Base-by-base conservation (phyloP, 176 grass and related monocot genomes). In the Hordeum marinum region DNA sequence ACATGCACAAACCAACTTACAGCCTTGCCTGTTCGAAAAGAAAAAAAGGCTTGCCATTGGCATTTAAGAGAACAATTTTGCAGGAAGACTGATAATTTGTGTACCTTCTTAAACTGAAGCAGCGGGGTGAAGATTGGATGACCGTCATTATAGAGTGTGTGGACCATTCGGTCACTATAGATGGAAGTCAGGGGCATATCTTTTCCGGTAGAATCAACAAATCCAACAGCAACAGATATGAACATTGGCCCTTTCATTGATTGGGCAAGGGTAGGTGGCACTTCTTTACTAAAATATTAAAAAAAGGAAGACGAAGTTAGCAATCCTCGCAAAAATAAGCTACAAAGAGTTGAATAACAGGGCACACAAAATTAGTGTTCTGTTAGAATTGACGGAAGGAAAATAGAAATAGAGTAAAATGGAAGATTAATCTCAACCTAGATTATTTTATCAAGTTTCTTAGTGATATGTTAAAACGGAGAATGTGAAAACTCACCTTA, bases 61-160 rank as follows among this genome's bases (percentile, higher is more conserved):
- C 42, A 63, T 75, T 77, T 20, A 75, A 82, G 11, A 63, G 25
- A 11, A 83, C 64, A 11, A 63, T 43, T 43, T 83, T 57, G 13
- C 50, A 70, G 50, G 63, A 82, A 77, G 68, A 86, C 25, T 41
- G 17, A 76, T 27, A 58, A 27, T 67, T 81, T 14, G 37, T 72
- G 48, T 42, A 94, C 96, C 93, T 98, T 98, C 73, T 90, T 91
- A 89, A 98, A 92, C 57, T 87, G 89, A 89, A 98, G 96, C 31
- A 98, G 91, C 50, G 93, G 92, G n/a, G 88, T 94, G 72, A 83
- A 89, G 48, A 92, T 81, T 36, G 91, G 77, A 52, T 95, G 84
- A 2, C 54, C 90, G 54, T 85, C 86, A 35, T 57, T 68, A 83
- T 66, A 48, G 76, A 95, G 79, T 72, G 89, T 81, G 83, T 88